phyloP scores from a whole-genome alignment of 2,329 filamentous ascomycete genomes.

The Teratosphaeria destructans region DNA sequence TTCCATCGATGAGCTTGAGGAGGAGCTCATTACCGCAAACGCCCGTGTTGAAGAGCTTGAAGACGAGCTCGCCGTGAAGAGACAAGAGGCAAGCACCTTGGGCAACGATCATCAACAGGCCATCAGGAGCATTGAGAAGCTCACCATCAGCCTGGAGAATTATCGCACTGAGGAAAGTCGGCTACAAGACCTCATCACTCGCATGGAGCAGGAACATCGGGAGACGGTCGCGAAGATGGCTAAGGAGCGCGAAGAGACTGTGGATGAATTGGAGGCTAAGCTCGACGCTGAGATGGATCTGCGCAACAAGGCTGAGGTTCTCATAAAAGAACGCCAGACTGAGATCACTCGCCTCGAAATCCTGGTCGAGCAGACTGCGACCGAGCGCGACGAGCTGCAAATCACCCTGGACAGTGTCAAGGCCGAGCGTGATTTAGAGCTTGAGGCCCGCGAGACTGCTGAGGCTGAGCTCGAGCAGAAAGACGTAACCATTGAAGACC shows the following conservation, averaged over 20 bases:
- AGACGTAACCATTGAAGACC: slow-evolving; percentile 26
- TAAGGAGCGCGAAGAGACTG: slow-evolving; percentile 26
- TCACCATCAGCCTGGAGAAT: slow-evolving; percentile 29
- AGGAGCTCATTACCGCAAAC: slow-evolving; percentile 20
- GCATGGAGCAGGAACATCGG: slow-evolving; percentile 31
- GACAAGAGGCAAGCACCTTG: slow-evolving; percentile 13
- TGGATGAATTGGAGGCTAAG: slow-evolving; percentile 28
- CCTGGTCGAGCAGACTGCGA: slow-evolving; percentile 27
- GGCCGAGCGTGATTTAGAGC: slow-evolving; percentile 26
- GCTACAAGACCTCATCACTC: slow-evolving; percentile 27
- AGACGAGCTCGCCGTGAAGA: slow-evolving; percentile 14
- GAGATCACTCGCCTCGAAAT: slow-evolving; percentile 31
- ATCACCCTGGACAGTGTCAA: slow-evolving; percentile 25
- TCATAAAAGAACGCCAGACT: slow-evolving; percentile 28
- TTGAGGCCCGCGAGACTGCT: slow-evolving; percentile 20
- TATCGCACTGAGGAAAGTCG: slow-evolving; percentile 31
- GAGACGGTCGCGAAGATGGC: slow-evolving; percentile 29
- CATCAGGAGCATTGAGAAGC: slow-evolving; percentile 25
- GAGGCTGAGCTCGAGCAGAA: slow-evolving; percentile 30
- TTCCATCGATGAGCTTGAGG: slow-evolving; percentile 23
- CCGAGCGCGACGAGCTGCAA: slow-evolving; percentile 25
- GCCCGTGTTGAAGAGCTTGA: slow-evolving; percentile 8
- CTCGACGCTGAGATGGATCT: slow-evolving; percentile 28
- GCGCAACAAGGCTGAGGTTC: slow-evolving; percentile 29
- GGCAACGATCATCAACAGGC: slow-evolving; percentile 23